Evolutionary conservation across 225 moss, liverwort and hornwort species (phyloP).

Genomic region (Asterella californica): DNA sequence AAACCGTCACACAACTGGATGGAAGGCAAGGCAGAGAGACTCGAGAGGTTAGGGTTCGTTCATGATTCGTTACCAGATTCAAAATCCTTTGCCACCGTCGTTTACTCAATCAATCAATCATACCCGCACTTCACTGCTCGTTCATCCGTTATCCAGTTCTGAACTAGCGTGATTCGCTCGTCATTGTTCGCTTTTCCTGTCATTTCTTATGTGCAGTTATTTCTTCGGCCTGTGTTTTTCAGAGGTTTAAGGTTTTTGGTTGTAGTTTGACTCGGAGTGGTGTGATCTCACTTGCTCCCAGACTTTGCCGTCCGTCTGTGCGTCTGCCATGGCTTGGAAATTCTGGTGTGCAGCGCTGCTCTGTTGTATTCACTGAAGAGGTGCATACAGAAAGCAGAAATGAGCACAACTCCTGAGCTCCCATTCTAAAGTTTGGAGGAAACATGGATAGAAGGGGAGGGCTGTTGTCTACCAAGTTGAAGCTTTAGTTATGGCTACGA

Average conservation of each 20-base stretch:
- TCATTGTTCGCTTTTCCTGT: not conserved
- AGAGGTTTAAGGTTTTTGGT: slow-evolving; percentile 4
- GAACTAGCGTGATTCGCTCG: not conserved
- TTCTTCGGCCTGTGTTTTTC: not conserved
- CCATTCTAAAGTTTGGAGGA: not conserved
- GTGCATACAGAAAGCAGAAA: too few species aligned
- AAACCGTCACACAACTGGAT: too few species aligned
- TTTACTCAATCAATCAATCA: too few species aligned
- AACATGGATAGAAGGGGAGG: not conserved
- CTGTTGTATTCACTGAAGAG: not conserved
- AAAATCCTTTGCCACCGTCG: too few species aligned
- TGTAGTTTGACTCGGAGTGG: not conserved
- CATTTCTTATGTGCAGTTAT: not conserved
- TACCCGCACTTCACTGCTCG: not conserved
- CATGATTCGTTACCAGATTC: too few species aligned
- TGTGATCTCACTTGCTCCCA: not conserved
- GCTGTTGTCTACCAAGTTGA: not conserved
- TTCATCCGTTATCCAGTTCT: slow-evolving; percentile 11
- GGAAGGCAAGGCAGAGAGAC: too few species aligned
- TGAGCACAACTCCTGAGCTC: not conserved
- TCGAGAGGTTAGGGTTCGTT: too few species aligned
- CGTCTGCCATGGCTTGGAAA: not conserved
- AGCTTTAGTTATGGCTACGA: not conserved
- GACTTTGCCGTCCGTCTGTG: not conserved
- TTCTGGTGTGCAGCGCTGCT: not conserved